These are phyloP conservation scores for Monosporascus sp. DNA, from an alignment of 2,329 filamentous ascomycete species.

Conservation along the genomic window DNA sequence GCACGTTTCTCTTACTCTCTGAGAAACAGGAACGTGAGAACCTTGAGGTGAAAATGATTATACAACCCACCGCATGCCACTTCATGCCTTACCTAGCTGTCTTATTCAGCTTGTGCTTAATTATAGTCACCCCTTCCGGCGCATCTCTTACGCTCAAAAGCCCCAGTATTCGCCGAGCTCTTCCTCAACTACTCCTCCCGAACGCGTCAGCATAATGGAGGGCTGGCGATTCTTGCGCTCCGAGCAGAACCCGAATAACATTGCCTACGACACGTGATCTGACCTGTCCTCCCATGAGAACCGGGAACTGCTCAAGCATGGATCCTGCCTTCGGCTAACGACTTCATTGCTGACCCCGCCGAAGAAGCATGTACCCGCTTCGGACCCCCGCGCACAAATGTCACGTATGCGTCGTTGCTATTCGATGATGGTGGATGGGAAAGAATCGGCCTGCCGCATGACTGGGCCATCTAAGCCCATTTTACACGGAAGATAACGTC, in stretches of 20 bases:
- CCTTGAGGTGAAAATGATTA: too few species aligned
- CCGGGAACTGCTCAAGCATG: constrained; percentile 29
- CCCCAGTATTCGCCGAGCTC: too few species aligned
- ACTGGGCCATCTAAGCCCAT: constrained; percentile 45
- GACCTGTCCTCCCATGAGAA: constrained; percentile 14
- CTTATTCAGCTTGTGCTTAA: too few species aligned
- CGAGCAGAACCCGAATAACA: constrained; percentile 29
- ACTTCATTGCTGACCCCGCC: constrained; percentile 29
- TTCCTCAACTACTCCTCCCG: background rate
- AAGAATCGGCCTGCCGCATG: constrained; percentile 37
- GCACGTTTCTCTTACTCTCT: too few species aligned
- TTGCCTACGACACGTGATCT: constrained; percentile 19
- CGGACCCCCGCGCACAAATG: constrained; percentile 21
- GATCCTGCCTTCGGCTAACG: constrained; percentile 37
- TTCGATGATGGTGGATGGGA: constrained; percentile 40
- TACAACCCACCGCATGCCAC: too few species aligned
- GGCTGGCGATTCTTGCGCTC: constrained; percentile 35
- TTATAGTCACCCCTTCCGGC: too few species aligned
- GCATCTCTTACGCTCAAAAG: too few species aligned
- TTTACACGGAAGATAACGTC: constrained; percentile 25
- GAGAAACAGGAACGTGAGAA: too few species aligned
- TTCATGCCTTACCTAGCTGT: too few species aligned
- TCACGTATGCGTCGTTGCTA: constrained; percentile 25
- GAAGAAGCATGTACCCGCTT: constrained; percentile 26
- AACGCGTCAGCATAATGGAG: constrained; percentile 29